Percentiles rank a stretch among this genome's conserved stretches.
Conservation (phyloP, 768 basidiomycete genomes). For the Suillus subaureus region DNA sequence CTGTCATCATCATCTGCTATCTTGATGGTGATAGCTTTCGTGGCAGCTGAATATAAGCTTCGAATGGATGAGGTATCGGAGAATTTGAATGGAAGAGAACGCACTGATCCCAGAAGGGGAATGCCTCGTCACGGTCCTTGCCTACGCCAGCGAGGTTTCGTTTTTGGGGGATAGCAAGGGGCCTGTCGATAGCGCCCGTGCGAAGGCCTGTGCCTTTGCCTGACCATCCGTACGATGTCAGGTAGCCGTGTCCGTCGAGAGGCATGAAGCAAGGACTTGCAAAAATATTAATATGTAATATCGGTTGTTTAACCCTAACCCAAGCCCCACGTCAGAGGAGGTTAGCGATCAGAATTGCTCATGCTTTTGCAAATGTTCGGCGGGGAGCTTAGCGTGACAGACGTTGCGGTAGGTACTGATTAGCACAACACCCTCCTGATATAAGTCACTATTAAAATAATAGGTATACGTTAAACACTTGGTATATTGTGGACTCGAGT, state of each 20-base stretch:
- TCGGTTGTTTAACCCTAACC: constrained; percentile 1
- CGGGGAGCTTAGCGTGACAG: no score
- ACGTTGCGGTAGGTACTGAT: no score
- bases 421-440: no score
- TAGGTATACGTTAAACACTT: no score
- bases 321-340: no score
- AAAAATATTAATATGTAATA: neutral
- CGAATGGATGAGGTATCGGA: neutral
- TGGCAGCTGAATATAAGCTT: constrained; percentile 74
- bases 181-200: constrained; percentile 74
- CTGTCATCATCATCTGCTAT: constrained; percentile 53
- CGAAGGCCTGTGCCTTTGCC: constrained; percentile 88
- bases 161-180: constrained; percentile 82
- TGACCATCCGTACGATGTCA: constrained; percentile 84
- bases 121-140: constrained; percentile 92
- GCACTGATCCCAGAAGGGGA: constrained; percentile 98
- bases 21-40: constrained; percentile 79
- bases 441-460: no score
- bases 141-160: constrained; percentile 85
- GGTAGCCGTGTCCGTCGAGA: constrained; percentile 69
- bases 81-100: constrained; percentile 33
- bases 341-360: no score
- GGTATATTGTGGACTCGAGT: neutral
- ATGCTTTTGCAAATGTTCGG: no score
- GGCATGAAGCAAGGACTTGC: constrained; percentile 47